A percentile compares a stretch with the other conserved stretches of the same genome.
phyloP scores from a whole-genome alignment of 1,139 yeast species.

The Taphrina deformans region DNA sequence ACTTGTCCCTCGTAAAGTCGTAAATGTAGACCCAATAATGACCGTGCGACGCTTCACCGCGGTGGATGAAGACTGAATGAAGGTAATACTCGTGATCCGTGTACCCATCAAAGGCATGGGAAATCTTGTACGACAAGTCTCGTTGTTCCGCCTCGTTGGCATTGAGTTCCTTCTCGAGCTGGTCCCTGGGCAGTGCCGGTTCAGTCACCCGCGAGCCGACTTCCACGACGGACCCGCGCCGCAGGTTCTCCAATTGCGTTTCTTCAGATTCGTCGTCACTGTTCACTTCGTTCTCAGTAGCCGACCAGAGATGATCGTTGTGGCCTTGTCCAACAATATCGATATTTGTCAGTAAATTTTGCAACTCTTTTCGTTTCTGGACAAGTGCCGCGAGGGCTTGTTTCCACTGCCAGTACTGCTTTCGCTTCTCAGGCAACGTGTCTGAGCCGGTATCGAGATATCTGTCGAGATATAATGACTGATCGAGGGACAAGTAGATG shows the following conservation, averaged over 20 bases:
- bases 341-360: background rate
- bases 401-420: constrained; percentile 67
- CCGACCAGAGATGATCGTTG: constrained; percentile 22
- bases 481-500: constrained; percentile 78
- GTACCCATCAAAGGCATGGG: constrained; percentile 49
- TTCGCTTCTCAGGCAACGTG: constrained; percentile 53
- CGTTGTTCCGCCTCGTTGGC: constrained; percentile 15
- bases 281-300: constrained; percentile 20
- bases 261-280: constrained; percentile 8
- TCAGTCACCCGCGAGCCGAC: background rate
- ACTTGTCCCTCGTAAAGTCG: constrained; percentile 66
- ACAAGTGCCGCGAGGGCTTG: constrained; percentile 44
- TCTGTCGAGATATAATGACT: constrained; percentile 78
- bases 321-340: constrained; percentile 5
- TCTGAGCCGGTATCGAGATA: constrained; percentile 75
- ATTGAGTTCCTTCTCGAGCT: constrained; percentile 7
- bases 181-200: background rate
- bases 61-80: constrained; percentile 88
- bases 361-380: background rate
- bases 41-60: constrained; percentile 95
- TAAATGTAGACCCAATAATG: constrained; percentile 94
- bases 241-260: background rate
- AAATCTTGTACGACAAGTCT: constrained; percentile 35
- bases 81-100: constrained; percentile 70
- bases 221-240: constrained; percentile 22